Conservation (phyloP, 2,329 filamentous ascomycete genomes). For the Diaporthe citrichinensis region DNA sequence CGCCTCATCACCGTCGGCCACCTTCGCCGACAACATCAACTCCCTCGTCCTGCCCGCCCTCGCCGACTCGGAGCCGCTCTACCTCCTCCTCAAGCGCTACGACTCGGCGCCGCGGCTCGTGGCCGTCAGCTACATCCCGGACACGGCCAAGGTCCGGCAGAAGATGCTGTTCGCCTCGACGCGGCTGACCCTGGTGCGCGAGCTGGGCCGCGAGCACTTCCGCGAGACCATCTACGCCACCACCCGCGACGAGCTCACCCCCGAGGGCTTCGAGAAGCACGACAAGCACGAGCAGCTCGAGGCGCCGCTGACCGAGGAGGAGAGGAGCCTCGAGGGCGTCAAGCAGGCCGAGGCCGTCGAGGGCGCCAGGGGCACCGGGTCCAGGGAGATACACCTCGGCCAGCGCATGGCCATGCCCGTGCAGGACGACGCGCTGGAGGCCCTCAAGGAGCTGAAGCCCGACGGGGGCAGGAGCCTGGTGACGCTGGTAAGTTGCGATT, state of each 20-base stretch:
- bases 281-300: slow-evolving; percentile 75
- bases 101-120: slow-evolving; percentile 71
- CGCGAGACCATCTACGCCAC: slow-evolving; percentile 82
- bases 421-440: slow-evolving; percentile 73
- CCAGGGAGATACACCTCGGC: slow-evolving; percentile 71
- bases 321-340: slow-evolving; percentile 96
- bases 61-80: slow-evolving; percentile 76
- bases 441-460: slow-evolving; percentile 70
- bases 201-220: slow-evolving; percentile 85
- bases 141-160: slow-evolving; percentile 82
- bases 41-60: slow-evolving; percentile 73
- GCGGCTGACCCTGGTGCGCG: slow-evolving; percentile 79
- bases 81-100: slow-evolving; percentile 81
- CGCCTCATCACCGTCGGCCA: slow-evolving; percentile 65
- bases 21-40: slow-evolving; percentile 75
- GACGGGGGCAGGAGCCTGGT: slow-evolving; percentile 68
- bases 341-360: slow-evolving; percentile 96
- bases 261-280: slow-evolving; percentile 79
- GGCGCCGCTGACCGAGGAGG: slow-evolving; percentile 85
- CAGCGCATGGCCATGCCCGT: slow-evolving; percentile 71
- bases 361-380: slow-evolving; percentile 72
- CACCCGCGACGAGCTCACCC: slow-evolving; percentile 76
- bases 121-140: slow-evolving; percentile 84
- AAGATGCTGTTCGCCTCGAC: slow-evolving; percentile 91
- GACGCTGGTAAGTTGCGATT: slow-evolving; percentile 70